Evolutionary conservation across 148 eudicot species (phyloP).

Genomic region (Rhododendron simsii): DNA sequence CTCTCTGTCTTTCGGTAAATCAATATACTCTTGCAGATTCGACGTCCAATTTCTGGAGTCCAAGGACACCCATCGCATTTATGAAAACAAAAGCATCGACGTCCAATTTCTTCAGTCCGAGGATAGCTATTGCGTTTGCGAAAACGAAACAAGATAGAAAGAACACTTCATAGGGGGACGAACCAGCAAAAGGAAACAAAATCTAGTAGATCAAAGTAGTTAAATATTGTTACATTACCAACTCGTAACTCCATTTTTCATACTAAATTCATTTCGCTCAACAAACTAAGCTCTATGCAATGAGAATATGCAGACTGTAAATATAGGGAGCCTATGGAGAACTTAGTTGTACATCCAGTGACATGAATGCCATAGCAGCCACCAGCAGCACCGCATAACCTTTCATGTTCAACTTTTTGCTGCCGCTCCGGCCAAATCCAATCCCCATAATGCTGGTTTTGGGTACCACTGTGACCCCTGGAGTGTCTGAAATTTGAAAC

Average conservation of each 20-base stretch:
- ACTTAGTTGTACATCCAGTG: neutral
- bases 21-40: neutral
- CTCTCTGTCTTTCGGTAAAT: neutral
- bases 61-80: neutral
- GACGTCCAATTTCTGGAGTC: neutral
- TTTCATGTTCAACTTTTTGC: neutral
- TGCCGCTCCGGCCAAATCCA: slow-evolving; percentile 26
- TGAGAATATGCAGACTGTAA: neutral
- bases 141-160: neutral
- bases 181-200: neutral
- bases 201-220: neutral
- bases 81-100: too few relatives aligned
- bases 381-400: neutral
- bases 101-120: too few relatives aligned
- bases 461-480: slow-evolving; percentile 41
- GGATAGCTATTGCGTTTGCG: neutral
- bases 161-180: neutral
- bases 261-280: neutral
- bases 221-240: neutral
- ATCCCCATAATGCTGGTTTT: slow-evolving; percentile 35
- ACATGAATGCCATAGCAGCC: neutral
- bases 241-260: neutral
- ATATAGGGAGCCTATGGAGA: neutral
- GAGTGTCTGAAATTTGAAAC: slow-evolving; percentile 39
- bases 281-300: neutral